phyloP scores from a whole-genome alignment of 805 yeast genomes.

The Kregervanrija pseudodelftensis region DNA sequence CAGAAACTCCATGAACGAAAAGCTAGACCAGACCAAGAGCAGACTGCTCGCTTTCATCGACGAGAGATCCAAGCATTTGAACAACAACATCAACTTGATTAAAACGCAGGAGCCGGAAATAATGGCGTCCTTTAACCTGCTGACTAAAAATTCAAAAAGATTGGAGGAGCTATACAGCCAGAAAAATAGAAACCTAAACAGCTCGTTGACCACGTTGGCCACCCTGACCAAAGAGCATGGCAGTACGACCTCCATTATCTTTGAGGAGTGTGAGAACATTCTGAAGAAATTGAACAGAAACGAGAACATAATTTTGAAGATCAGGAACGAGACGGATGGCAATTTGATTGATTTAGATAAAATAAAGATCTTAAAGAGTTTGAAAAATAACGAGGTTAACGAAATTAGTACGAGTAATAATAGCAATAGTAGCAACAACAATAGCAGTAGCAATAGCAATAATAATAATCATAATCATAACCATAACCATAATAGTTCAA shows the following conservation, averaged over 20 bases:
- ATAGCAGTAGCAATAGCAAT: neutral
- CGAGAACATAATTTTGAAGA: conserved; percentile 16
- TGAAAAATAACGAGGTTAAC: conserved; percentile 3
- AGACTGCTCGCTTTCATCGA: conserved; percentile 32
- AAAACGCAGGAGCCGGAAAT: conserved; percentile 42
- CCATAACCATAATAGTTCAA: no score
- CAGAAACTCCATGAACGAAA: conserved; percentile 39
- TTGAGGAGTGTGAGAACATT: conserved; percentile 40
- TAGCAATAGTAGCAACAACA: neutral
- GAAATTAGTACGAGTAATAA: neutral
- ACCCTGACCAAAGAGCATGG: conserved; percentile 41
- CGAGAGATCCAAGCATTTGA: conserved; percentile 29
- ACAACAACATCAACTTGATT: conserved; percentile 31
- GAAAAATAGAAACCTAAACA: conserved; percentile 38
- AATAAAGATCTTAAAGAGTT: conserved; percentile 8
- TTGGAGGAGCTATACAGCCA: conserved; percentile 43
- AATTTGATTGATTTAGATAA: conserved; percentile 5
- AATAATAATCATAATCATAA: neutral
- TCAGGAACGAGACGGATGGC: conserved; percentile 9
- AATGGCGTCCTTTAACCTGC: conserved; percentile 40
- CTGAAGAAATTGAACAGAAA: conserved; percentile 28
- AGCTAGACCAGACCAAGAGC: conserved; percentile 32
- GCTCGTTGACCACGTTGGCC: conserved; percentile 37
- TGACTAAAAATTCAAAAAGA: conserved; percentile 39
- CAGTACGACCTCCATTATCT: conserved; percentile 36